Evolutionary conservation across 2,329 filamentous ascomycete species (phyloP).

Genomic region (Graphiopsis chlorocephala): DNA sequence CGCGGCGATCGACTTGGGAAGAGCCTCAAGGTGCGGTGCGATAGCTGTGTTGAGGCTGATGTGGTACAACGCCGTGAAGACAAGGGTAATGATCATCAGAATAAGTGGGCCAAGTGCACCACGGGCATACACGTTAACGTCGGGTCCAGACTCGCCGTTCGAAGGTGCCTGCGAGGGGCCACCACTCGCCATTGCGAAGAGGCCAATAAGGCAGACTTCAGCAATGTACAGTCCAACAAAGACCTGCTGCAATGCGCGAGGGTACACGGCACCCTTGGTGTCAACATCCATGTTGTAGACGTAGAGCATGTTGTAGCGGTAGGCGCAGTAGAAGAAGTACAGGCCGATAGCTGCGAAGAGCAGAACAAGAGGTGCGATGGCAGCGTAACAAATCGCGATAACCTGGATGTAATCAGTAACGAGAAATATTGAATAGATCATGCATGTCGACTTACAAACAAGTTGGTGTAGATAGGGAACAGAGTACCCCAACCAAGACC

Average conservation of each 20-base stretch:
- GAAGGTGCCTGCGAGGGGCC: conserved; percentile 37
- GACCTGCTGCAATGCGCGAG: conserved; percentile 81
- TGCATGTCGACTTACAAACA: conserved; percentile 63
- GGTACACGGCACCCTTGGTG: conserved; percentile 83
- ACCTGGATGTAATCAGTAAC: neutral
- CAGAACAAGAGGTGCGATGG: conserved; percentile 81
- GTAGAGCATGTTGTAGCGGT: conserved; percentile 87
- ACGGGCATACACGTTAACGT: conserved; percentile 6
- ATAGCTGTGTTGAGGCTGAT: conserved; percentile 70
- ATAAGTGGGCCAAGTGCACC: conserved; percentile 62
- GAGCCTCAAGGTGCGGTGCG: conserved; percentile 70
- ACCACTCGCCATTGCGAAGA: conserved; percentile 67
- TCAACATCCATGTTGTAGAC: conserved; percentile 80
- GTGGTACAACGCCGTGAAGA: conserved; percentile 76
- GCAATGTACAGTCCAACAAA: conserved; percentile 80
- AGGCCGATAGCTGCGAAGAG: conserved; percentile 78
- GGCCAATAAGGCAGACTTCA: conserved; percentile 77
- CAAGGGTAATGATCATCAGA: conserved; percentile 71
- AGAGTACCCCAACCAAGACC: conserved; percentile 81
- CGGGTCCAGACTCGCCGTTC: conserved; percentile 6
- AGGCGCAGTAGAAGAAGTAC: conserved; percentile 78
- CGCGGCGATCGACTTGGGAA: conserved; percentile 54
- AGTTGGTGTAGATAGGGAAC: conserved; percentile 76
- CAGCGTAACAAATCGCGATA: conserved; percentile 76
- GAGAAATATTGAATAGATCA: conserved; percentile 27